These are phyloP conservation scores for Fagus crenata DNA, from an alignment of 306 rosid species.

Conservation along the genomic window DNA sequence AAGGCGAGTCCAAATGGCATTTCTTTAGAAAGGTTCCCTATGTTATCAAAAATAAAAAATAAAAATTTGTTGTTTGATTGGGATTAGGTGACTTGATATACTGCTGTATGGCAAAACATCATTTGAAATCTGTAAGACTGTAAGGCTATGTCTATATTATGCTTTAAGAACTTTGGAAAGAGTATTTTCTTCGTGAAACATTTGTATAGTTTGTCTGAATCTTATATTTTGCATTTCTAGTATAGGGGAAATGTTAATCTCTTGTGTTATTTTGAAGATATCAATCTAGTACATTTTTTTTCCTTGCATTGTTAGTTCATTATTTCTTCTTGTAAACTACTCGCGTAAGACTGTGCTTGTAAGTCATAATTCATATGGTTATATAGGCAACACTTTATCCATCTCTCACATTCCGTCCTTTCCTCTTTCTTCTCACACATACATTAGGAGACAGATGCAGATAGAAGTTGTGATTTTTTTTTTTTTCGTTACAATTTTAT, in stretches of 20 bases:
- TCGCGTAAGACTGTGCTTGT: background rate
- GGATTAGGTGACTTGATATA: background rate
- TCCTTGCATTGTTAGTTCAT: background rate
- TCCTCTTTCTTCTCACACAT: background rate
- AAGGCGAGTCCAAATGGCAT: too few relatives aligned
- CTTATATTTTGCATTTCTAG: background rate
- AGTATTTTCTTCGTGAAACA: background rate
- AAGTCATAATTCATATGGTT: background rate
- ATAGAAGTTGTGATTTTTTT: background rate
- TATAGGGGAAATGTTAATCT: background rate
- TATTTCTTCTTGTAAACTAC: background rate
- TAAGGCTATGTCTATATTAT: background rate
- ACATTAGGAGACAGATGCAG: background rate
- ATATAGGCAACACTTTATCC: background rate
- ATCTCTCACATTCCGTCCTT: background rate
- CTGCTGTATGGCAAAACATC: background rate
- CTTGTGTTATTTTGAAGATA: background rate
- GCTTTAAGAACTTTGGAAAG: background rate
- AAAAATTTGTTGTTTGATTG: background rate
- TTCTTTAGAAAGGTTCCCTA: too few relatives aligned
- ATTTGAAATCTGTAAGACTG: background rate
- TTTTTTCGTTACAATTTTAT: background rate
- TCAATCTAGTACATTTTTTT: background rate
- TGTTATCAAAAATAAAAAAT: too few relatives aligned
- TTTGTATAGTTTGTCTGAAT: background rate